Conservation (phyloP, 768 basidiomycete species). For the Psilocybe cyanescens region DNA sequence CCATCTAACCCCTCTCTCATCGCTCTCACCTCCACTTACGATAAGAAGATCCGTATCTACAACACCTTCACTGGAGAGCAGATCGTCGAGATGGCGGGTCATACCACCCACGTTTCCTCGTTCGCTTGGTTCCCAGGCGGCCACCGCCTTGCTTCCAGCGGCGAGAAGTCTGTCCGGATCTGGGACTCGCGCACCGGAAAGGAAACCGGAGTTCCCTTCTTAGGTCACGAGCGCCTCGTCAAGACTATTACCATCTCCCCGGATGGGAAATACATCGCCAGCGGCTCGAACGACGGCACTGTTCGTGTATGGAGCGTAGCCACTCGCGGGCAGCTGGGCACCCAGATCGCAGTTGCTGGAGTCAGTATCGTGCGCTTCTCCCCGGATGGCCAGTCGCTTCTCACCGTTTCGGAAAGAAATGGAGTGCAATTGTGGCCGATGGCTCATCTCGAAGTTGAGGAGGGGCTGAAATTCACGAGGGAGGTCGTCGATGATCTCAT, state of each 20-base stretch:
- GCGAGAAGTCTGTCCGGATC: conserved; percentile 8
- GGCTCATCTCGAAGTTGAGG: conserved; percentile 14
- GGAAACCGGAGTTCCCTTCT: conserved; percentile 9
- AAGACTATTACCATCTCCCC: conserved; percentile 9
- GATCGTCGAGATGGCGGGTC: not conserved
- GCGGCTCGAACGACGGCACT: conserved; percentile 11
- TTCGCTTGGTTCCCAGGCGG: conserved; percentile 8
- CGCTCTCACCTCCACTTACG: not conserved
- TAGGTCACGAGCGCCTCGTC: conserved; percentile 5
- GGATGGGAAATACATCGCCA: conserved; percentile 14
- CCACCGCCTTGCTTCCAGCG: conserved; percentile 2
- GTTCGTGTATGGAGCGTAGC: conserved; percentile 11
- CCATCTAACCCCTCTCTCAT: conserved; percentile 1
- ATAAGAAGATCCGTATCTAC: conserved; percentile 7
- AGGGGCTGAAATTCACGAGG: conserved; percentile 7
- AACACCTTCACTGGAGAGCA: not conserved
- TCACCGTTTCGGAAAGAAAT: conserved; percentile 1
- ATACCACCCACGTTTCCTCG: not conserved
- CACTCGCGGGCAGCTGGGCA: conserved; percentile 11
- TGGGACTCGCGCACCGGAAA: conserved; percentile 1
- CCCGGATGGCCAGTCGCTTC: conserved; percentile 4
- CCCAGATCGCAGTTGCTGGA: not conserved
- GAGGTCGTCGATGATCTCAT: conserved; percentile 1
- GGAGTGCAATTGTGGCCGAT: conserved; percentile 5
- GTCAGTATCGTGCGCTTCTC: conserved; percentile 7